Evolutionary conservation across 2,329 filamentous ascomycete genomes (phyloP).

Genomic region (Pochonia chlamydosporia): DNA sequence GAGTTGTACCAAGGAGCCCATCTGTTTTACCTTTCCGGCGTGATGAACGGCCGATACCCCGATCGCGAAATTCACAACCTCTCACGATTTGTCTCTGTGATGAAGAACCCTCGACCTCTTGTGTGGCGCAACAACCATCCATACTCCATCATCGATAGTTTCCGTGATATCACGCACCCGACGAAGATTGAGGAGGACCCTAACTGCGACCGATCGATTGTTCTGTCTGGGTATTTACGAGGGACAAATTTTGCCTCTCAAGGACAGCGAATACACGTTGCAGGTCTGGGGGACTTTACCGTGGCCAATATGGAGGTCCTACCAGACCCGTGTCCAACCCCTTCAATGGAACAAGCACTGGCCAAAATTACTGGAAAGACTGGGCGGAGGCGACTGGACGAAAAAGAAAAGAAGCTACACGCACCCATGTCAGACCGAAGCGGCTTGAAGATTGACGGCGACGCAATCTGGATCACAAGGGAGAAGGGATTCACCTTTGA

Average conservation of each 20-base stretch:
- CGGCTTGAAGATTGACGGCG: slow-evolving; percentile 91
- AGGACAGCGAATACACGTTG: slow-evolving; percentile 83
- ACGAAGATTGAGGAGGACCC: slow-evolving; percentile 82
- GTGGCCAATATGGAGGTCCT: slow-evolving; percentile 79
- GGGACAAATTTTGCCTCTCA: slow-evolving; percentile 89
- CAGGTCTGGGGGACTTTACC: slow-evolving; percentile 83
- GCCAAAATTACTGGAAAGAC: slow-evolving; percentile 81
- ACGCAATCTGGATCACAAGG: slow-evolving; percentile 83
- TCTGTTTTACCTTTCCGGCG: slow-evolving; percentile 91
- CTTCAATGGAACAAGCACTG: slow-evolving; percentile 79
- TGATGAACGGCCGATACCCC: slow-evolving; percentile 93
- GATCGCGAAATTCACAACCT: slow-evolving; percentile 95
- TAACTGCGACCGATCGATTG: slow-evolving; percentile 86
- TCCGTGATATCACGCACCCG: slow-evolving; percentile 91
- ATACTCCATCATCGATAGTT: slow-evolving; percentile 88
- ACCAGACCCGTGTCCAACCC: slow-evolving; percentile 93
- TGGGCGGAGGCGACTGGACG: slow-evolving; percentile 73
- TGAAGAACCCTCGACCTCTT: slow-evolving; percentile 97
- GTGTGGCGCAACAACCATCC: slow-evolving; percentile 96
- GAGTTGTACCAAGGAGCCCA: slow-evolving; percentile 96
- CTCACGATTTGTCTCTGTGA: slow-evolving; percentile 90
- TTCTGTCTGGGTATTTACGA: slow-evolving; percentile 86
- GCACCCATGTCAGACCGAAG: slow-evolving; percentile 98
- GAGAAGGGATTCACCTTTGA: slow-evolving; percentile 73
- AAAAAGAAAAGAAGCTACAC: slow-evolving; percentile 95